Evolutionary conservation across 441 rosid genomes (phyloP).

Genomic region (Manihot esculenta): DNA sequence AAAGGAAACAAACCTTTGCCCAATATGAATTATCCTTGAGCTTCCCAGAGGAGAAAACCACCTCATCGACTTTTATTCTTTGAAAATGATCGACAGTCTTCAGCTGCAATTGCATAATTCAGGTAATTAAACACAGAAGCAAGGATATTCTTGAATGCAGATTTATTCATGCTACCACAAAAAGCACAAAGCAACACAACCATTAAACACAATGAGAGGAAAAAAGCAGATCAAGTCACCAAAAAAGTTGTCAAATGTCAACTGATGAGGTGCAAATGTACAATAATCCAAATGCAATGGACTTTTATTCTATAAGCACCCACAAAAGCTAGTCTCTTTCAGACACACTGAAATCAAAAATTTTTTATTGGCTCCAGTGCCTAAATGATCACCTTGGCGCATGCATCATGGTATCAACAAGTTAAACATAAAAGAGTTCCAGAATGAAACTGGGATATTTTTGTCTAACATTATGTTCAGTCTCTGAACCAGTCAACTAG

Average conservation of each 20-base stretch:
- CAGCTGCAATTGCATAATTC: slow-evolving; percentile 47
- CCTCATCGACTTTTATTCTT: slow-evolving; percentile 75
- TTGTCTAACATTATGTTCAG: too few species aligned
- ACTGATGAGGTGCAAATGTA: neutral
- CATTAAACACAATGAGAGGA: neutral
- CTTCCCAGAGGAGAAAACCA: slow-evolving; percentile 61
- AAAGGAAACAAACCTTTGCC: slow-evolving; percentile 64
- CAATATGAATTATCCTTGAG: slow-evolving; percentile 91
- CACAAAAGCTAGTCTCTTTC: neutral
- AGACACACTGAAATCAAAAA: neutral
- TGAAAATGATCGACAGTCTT: slow-evolving; percentile 61
- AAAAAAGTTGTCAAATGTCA: neutral
- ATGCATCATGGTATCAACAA: neutral
- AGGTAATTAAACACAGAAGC: neutral
- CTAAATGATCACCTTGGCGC: neutral
- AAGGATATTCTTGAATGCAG: neutral
- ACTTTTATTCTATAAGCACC: neutral
- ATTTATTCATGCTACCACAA: neutral
- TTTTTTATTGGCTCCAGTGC: neutral
- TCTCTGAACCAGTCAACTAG: neutral
- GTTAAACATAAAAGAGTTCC: neutral
- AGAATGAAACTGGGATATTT: neutral
- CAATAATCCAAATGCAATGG: neutral
- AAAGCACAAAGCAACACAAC: neutral
- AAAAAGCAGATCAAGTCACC: neutral